phyloP scores from a whole-genome alignment of 1,139 yeast species.

The Taphrina wiesneri region DNA sequence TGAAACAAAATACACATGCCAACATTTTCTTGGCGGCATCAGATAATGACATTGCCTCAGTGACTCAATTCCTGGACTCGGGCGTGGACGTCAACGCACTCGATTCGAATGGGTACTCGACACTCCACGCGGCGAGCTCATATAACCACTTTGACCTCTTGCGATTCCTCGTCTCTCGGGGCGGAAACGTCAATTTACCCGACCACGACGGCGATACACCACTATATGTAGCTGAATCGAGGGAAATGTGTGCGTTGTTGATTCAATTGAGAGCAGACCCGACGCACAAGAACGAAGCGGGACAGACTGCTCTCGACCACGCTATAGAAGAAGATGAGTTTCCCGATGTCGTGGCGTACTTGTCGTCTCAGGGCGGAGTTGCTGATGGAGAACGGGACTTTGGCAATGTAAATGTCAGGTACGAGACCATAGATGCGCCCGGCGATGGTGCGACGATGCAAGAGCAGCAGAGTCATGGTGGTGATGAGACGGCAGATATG shows the following conservation, averaged over 20 bases:
- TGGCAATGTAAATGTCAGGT: slow-evolving; percentile 47
- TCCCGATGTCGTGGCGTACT: slow-evolving; percentile 34
- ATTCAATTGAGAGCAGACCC: slow-evolving; percentile 49
- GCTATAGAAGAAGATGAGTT: slow-evolving; percentile 32
- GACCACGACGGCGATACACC: slow-evolving; percentile 96
- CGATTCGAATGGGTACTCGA: slow-evolving; percentile 33
- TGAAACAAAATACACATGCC: not conserved
- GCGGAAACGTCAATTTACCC: slow-evolving; percentile 78
- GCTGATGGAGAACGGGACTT: not conserved
- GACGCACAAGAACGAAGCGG: slow-evolving; percentile 25
- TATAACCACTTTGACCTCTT: slow-evolving; percentile 65
- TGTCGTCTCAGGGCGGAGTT: not conserved
- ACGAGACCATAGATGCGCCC: slow-evolving; percentile 3
- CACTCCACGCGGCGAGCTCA: slow-evolving; percentile 35
- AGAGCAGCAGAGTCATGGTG: not conserved
- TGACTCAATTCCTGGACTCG: slow-evolving; percentile 20
- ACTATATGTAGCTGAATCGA: slow-evolving; percentile 81
- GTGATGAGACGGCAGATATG: slow-evolving; percentile 2
- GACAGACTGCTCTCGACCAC: slow-evolving; percentile 26
- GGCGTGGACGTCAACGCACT: slow-evolving; percentile 32
- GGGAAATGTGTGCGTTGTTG: slow-evolving; percentile 61
- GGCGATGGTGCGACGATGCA: not conserved
- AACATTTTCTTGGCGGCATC: slow-evolving; percentile 35
- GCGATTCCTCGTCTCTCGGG: slow-evolving; percentile 56
- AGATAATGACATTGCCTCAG: slow-evolving; percentile 31